phyloP scores from a whole-genome alignment of 805 yeast species.

The Candida insectorum region DNA sequence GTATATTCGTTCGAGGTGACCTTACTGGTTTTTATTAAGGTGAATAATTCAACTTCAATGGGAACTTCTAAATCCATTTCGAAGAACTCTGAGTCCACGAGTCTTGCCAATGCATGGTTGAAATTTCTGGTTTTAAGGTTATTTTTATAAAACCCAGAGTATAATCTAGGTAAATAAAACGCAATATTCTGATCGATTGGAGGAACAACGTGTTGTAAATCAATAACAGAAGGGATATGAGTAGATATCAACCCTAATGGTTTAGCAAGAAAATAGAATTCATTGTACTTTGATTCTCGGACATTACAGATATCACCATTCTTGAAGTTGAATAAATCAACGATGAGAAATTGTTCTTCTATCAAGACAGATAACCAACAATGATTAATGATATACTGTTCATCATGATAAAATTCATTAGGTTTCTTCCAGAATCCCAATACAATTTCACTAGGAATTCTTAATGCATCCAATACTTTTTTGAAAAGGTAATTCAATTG shows the following conservation, averaged over 20 bases:
- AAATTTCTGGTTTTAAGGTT: conserved; percentile 60
- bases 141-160: conserved; percentile 71
- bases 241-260: conserved; percentile 78
- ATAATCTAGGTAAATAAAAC: conserved; percentile 78
- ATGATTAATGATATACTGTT: conserved; percentile 65
- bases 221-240: conserved; percentile 77
- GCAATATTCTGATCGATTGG: conserved; percentile 77
- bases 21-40: conserved; percentile 53
- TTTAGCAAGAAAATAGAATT: conserved; percentile 72
- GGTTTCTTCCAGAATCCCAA: conserved; percentile 84
- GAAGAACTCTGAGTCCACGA: conserved; percentile 71
- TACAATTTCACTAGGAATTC: conserved; percentile 72
- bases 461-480: conserved; percentile 64
- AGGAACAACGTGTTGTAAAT: conserved; percentile 83
- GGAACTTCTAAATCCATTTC: conserved; percentile 79
- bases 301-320: conserved; percentile 32
- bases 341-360: conserved; percentile 73
- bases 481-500: conserved; percentile 78
- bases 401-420: conserved; percentile 50
- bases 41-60: conserved; percentile 61
- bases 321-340: conserved; percentile 54
- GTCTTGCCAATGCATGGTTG: conserved; percentile 71
- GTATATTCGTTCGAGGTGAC: conserved; percentile 50
- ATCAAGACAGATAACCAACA: conserved; percentile 82
- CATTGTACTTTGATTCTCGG: conserved; percentile 30